Evolutionary conservation across 257 asterid genomes (phyloP).

Genomic region (Forsythia suspensa): DNA sequence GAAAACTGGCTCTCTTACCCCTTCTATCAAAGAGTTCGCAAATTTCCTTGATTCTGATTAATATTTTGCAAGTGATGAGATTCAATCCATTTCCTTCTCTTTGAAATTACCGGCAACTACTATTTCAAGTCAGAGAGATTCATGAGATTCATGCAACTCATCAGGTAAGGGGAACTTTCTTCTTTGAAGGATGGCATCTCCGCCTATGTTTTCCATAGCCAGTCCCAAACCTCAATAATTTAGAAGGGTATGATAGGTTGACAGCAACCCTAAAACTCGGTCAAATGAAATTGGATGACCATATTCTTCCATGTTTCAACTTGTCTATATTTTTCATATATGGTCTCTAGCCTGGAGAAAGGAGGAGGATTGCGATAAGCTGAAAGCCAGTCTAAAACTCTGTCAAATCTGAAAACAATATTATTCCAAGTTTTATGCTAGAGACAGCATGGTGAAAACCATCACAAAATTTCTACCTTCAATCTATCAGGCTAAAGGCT

Average conservation of each 20-base stretch:
- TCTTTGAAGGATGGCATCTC: background rate
- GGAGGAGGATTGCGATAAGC: too few species aligned
- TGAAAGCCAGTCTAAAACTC: background rate
- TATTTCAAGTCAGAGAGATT: background rate
- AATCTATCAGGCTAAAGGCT: constrained; percentile 55
- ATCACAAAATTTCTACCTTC: constrained; percentile 18
- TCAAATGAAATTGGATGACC: too few species aligned
- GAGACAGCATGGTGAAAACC: constrained; percentile 13
- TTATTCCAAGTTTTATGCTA: background rate
- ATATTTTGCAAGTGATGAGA: background rate
- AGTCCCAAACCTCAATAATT: background rate
- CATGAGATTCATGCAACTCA: background rate
- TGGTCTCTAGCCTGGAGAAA: too few species aligned
- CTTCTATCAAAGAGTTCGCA: background rate
- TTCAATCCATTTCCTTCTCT: background rate
- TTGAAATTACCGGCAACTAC: background rate
- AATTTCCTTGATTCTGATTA: background rate
- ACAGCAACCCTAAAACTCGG: background rate
- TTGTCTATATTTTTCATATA: too few species aligned
- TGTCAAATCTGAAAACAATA: background rate
- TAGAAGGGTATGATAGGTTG: background rate
- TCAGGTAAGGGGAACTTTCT: background rate
- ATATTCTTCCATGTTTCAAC: too few species aligned
- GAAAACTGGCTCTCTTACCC: background rate
- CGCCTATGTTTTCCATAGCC: background rate